Evolutionary conservation across 2,329 filamentous ascomycete genomes (phyloP).

Genomic region (Claviceps pusilla): DNA sequence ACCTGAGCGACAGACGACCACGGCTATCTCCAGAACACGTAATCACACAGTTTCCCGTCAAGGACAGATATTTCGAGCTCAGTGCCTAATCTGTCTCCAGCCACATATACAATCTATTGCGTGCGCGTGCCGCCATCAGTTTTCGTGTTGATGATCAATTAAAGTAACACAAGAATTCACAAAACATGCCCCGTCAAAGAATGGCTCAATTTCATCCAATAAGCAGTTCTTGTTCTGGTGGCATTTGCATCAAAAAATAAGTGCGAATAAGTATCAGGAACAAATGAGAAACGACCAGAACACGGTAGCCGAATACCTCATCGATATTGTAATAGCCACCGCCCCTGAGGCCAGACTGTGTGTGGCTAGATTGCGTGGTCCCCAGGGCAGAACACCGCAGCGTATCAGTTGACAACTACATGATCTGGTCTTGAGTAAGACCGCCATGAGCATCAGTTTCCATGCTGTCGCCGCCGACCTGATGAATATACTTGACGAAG

Average conservation of each 20-base stretch:
- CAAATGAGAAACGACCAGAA: constrained; percentile 1
- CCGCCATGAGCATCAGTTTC: constrained; percentile 62
- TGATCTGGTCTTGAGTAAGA: constrained; percentile 95
- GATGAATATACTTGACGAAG: constrained; percentile 83
- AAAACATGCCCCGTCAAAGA: not conserved
- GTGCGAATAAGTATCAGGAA: constrained; percentile 28
- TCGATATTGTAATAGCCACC: not conserved
- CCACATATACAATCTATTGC: not conserved
- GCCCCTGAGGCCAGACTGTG: not conserved
- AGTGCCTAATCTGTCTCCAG: no score
- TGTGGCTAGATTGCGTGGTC: not conserved
- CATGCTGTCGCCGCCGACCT: constrained; percentile 56
- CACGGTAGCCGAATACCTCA: not conserved
- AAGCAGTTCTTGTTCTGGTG: not conserved
- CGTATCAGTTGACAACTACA: constrained; percentile 37
- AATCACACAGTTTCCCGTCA: not conserved
- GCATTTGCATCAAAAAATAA: not conserved
- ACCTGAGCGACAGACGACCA: not conserved
- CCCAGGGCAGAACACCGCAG: not conserved
- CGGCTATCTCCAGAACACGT: not conserved
- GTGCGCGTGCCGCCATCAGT: not conserved
- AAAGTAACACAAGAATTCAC: not conserved
- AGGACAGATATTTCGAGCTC: no score
- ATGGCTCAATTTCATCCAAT: not conserved
- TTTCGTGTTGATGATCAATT: not conserved